A percentile compares a stretch with the other conserved stretches of the same genome.
Evolutionary conservation across 2,329 filamentous ascomycete genomes (phyloP).

Genomic region (Thielaviopsis musarum): DNA sequence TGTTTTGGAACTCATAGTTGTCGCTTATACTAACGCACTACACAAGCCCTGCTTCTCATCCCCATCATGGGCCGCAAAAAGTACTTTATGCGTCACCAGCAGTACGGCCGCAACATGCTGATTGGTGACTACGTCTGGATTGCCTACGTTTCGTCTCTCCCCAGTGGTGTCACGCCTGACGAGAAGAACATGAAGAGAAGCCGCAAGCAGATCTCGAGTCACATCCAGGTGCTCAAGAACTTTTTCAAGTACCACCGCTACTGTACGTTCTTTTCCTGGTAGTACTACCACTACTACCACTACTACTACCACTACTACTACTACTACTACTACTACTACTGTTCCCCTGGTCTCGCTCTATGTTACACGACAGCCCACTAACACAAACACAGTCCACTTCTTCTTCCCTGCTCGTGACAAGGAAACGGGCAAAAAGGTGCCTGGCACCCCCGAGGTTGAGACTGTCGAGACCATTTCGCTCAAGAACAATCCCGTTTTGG

Average conservation of each 20-base stretch:
- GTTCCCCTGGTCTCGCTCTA: neutral
- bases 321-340: too few relatives aligned
- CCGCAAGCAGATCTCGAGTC: conserved; percentile 49
- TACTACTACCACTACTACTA: too few relatives aligned
- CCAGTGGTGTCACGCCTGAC: conserved; percentile 28
- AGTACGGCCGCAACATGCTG: conserved; percentile 52
- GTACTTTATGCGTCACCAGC: conserved; percentile 45
- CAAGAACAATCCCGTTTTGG: conserved; percentile 48
- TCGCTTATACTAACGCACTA: neutral
- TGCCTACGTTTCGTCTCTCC: conserved; percentile 28
- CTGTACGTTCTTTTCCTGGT: conserved; percentile 34
- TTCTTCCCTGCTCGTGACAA: conserved; percentile 40
- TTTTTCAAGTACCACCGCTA: conserved; percentile 46
- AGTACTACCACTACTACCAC: neutral
- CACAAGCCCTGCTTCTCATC: conserved; percentile 43
- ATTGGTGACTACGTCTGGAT: conserved; percentile 53
- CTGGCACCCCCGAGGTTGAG: conserved; percentile 13
- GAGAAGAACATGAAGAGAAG: conserved; percentile 28
- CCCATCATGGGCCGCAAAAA: conserved; percentile 51
- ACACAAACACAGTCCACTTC: conserved; percentile 34
- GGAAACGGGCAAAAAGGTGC: conserved; percentile 29
- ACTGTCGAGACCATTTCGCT: conserved; percentile 34
- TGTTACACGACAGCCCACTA: neutral
- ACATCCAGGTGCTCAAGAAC: conserved; percentile 54
- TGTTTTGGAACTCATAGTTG: neutral